Evolutionary conservation across 1,284 basidiomycete species (phyloP), one percentile per base, ranked within the genome.

Genomic region (Macrocybe sp.): DNA sequence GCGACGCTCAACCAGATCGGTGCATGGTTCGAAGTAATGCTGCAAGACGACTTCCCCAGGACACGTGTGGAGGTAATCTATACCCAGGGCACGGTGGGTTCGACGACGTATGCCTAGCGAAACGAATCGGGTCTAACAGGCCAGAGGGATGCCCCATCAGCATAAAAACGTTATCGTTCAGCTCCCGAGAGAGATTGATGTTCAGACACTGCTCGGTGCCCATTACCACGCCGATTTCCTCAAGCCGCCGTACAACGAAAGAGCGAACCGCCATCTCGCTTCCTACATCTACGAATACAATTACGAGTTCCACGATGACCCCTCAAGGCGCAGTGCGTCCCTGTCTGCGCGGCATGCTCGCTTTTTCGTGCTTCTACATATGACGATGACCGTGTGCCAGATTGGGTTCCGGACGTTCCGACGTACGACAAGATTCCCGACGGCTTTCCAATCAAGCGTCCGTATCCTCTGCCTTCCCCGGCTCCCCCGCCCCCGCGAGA

Each of bases 11-110:
- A 64, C 39, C 59, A 65, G 38, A 57, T 71, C 8, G 52, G 57
- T 3, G 65, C 62, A n/a, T 71, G 69, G 69, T 65, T 70, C 22
- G 61, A 66, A 28, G 41, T 63, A 10, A 69, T 71, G 67, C 50
- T 71, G 1, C 48, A 49, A 30, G 59, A 60, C 1, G 54, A 60
- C 3, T 59, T 65, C 46, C 64, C 61, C 4, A 55, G 53, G 5
- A 52, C 56, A 1, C 53, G 54, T 0, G 58, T 63, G 1, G 53
- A 54, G 11, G 50, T 59, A 1, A 51, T 71, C 5, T 69, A 61
- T 46, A 60, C 60, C 33, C 63, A 65, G 45, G 51, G 55, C 33
- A 67, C 64, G 14, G 67, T 66, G 47, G 33, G 58, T 54, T 40
- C 22, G 28, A 36, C 9, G 6, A 30, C 33, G 39, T 41, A 41